phyloP scores from a whole-genome alignment of 2,329 filamentous ascomycete genomes.

The Lachnellula subtilissima region DNA sequence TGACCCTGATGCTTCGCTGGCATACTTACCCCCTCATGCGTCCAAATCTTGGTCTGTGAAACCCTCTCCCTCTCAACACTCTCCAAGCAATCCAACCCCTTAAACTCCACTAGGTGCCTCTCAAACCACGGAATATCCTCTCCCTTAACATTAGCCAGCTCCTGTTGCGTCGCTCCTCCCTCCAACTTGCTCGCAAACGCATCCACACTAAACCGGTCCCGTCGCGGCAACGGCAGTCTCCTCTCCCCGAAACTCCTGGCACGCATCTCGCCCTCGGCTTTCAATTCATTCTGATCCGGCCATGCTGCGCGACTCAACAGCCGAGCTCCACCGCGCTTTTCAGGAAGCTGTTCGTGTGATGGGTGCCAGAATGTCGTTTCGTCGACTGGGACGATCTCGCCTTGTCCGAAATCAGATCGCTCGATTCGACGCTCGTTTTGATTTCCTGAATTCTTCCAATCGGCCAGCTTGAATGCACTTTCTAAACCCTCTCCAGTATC shows the following conservation, averaged over 20 bases:
- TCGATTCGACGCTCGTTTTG: neutral
- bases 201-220: slow-evolving; percentile 1
- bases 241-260: neutral
- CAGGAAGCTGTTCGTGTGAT: neutral
- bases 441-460: neutral
- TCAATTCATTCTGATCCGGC: slow-evolving; percentile 11
- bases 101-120: neutral
- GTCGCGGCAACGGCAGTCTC: slow-evolving; percentile 8
- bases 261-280: slow-evolving; percentile 10
- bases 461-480: neutral
- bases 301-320: slow-evolving; percentile 1
- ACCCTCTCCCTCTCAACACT: slow-evolving; percentile 1
- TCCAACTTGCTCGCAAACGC: neutral
- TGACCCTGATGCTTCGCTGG: neutral
- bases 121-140: slow-evolving; percentile 8
- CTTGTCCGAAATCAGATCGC: neutral
- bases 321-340: neutral
- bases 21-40: neutral
- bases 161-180: neutral
- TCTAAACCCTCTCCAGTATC: neutral
- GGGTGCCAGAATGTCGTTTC: slow-evolving; percentile 5
- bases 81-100: slow-evolving; percentile 1
- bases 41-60: neutral
- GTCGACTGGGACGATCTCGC: neutral
- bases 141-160: neutral